Conservation (phyloP, 352 stramenopile genomes). For the Globisporangium sylvaticum region DNA sequence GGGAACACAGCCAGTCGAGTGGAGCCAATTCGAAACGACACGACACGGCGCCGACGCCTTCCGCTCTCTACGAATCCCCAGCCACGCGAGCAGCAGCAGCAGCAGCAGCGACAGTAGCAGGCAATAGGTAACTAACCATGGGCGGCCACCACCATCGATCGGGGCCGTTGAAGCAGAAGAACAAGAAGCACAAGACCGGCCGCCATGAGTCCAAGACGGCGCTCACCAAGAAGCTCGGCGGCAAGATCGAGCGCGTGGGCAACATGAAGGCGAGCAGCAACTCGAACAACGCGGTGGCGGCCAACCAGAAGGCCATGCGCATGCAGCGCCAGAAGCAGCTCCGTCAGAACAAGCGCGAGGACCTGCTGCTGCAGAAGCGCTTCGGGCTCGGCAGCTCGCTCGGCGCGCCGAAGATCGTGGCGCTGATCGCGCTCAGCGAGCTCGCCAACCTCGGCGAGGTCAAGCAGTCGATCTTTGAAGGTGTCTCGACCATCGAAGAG, state of each 20-base stretch:
- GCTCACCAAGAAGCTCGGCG: constrained; percentile 58
- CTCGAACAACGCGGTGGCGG: constrained; percentile 43
- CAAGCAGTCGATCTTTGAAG: constrained; percentile 61
- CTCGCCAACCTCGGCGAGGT: constrained; percentile 59
- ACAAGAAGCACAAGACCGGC: constrained; percentile 91
- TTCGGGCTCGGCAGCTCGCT: constrained; percentile 65
- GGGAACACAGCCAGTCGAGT: not conserved
- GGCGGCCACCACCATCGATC: constrained; percentile 81
- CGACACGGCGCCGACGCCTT: constrained; percentile 4
- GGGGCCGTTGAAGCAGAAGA: constrained; percentile 87
- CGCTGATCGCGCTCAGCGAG: constrained; percentile 75
- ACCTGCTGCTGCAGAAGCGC: constrained; percentile 79
- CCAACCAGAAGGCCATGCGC: constrained; percentile 69
- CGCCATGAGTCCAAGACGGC: constrained; percentile 82
- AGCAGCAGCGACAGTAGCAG: not conserved
- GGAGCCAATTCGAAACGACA: constrained; percentile 18
- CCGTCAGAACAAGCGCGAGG: constrained; percentile 82
- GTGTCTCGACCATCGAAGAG: constrained; percentile 54
- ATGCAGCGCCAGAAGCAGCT: constrained; percentile 83
- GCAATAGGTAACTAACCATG: constrained; percentile 27
- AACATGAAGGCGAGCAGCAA: constrained; percentile 35
- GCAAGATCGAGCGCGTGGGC: constrained; percentile 65
- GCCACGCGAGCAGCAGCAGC: not conserved
- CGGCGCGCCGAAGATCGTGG: constrained; percentile 81
- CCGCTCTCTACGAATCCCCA: not conserved